Conservation (phyloP, 306 rosid genomes). For the Alnus rubra region DNA sequence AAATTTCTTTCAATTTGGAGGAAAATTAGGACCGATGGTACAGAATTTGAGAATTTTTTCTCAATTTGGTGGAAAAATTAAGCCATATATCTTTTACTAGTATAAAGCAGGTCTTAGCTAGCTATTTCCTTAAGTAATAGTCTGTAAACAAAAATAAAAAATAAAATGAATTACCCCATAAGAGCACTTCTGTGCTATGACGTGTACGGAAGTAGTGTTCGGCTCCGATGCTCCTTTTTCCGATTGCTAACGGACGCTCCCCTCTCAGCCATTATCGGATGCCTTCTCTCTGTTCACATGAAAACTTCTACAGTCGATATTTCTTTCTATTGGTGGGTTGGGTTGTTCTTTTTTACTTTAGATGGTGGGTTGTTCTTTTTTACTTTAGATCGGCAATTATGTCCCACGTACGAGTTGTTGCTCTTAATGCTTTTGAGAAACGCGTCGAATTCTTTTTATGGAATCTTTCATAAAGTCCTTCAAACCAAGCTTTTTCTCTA, state of each 20-base stretch:
- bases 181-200: too few relatives aligned
- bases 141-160: not conserved
- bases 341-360: too few relatives aligned
- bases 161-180: not conserved
- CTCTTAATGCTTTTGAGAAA: not conserved
- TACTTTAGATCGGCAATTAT: not conserved
- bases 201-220: too few relatives aligned
- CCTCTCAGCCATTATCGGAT: not conserved
- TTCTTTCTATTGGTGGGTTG: not conserved
- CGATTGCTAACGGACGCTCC: not conserved
- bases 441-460: not conserved
- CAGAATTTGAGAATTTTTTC: too few relatives aligned
- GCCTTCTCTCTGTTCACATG: not conserved
- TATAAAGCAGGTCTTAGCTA: too few relatives aligned
- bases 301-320: not conserved
- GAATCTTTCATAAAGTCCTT: not conserved
- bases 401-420: not conserved
- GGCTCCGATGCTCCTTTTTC: not conserved
- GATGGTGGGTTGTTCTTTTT: not conserved
- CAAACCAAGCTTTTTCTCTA: not conserved
- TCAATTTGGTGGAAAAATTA: too few relatives aligned
- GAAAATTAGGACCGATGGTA: too few relatives aligned
- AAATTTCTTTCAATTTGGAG: too few relatives aligned
- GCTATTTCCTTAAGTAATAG: too few relatives aligned
- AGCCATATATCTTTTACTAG: too few relatives aligned